Evolutionary conservation across 306 rosid genomes (phyloP).

Genomic region (Benincasa hispida): DNA sequence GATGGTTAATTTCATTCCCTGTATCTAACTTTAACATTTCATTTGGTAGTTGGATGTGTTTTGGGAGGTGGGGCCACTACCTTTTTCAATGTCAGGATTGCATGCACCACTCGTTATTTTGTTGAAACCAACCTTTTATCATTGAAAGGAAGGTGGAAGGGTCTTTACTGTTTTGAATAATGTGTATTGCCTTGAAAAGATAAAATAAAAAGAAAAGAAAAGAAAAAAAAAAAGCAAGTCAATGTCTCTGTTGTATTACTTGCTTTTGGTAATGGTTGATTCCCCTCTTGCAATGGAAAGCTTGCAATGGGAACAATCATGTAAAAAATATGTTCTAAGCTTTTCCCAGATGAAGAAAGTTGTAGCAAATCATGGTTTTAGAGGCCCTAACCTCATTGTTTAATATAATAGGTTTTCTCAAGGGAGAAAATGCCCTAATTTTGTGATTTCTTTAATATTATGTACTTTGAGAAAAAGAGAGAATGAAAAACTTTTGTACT

Average conservation of each 20-base stretch:
- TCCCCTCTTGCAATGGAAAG: background rate
- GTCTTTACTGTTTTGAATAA: background rate
- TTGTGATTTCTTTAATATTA: background rate
- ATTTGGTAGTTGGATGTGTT: background rate
- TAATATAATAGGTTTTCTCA: background rate
- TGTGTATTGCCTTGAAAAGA: background rate
- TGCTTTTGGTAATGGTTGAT: background rate
- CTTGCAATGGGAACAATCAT: background rate
- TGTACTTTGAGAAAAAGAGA: background rate
- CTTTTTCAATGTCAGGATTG: background rate
- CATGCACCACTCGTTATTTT: background rate
- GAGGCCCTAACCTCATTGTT: background rate
- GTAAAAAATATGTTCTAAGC: background rate
- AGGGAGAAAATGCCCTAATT: background rate
- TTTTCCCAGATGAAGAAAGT: background rate
- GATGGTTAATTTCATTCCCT: background rate
- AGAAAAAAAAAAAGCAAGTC: background rate
- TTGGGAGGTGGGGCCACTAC: background rate
- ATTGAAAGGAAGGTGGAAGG: background rate
- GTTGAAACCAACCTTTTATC: background rate
- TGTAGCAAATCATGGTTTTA: background rate
- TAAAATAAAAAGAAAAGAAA: too few relatives aligned
- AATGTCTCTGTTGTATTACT: background rate
- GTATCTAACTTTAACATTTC: background rate
- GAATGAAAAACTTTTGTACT: background rate